Base-by-base conservation (phyloP, 1,139 yeast species). In the Yamadazyma buinensis region DNA sequence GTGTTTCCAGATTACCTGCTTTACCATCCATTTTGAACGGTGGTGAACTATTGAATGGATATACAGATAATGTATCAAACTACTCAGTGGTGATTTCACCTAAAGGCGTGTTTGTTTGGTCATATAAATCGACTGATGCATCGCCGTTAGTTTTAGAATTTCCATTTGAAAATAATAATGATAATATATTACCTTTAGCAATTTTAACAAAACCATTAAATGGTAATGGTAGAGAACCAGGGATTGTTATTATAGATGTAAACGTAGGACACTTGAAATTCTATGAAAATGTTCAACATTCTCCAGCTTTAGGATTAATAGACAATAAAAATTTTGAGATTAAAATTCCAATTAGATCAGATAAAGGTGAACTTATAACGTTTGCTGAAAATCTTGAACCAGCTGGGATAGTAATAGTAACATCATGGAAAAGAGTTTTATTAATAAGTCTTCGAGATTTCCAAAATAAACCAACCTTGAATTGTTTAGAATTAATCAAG, bases 401-500 rank as follows among this genome's bases (percentile, higher is more conserved):
- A 0, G 79, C 84, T 3, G 95, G 95, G 1, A 61, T 87, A 6
- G 66, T 82, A 1, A 55, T 84, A 9, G 75, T 88, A 5, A 86
- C 96, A 0, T 77, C 87, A 5, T 67, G 75, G 48, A 87, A 86
- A 26, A 64, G 94, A 41, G 75, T 83, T 31, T 55, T 83, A 10
- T 64, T 84, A 33, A 54, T 86, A 4, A 67, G 83, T 0, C 64
- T 87, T 25, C 71, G 85, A 43, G 95, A 87, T 54, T 65, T 74
- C 32, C 71, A 75, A 30, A 92, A 95, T 29, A 80, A 77, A 47
- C 80, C 88, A 1, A 52, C 51, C 5, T 55, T 80, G 25, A 57
- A 67, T 12, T 42, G 45, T 10, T 40, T 55, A 10, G 74, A 72
- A 36, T 51, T 75, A 21, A 47, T 64, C 28, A 41, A 47, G 22